phyloP scores from a whole-genome alignment of 208 protist species.

The Trypanosoma rangeli region DNA sequence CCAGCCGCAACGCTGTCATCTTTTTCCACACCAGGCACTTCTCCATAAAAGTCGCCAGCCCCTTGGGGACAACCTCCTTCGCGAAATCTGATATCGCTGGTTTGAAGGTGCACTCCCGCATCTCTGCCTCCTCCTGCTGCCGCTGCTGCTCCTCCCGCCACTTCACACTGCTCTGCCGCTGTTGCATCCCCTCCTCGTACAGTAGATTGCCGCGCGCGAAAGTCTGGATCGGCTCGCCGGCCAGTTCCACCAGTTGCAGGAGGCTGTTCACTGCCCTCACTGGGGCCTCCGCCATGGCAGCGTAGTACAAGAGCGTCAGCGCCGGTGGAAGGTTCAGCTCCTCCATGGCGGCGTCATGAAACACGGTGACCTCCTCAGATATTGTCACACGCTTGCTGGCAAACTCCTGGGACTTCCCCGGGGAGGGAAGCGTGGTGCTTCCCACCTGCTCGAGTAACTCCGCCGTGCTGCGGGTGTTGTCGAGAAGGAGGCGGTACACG shows the following conservation, averaged over 20 bases:
- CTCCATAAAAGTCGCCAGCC: conserved; percentile 52
- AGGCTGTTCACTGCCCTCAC: conserved; percentile 15
- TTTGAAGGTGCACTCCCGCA: conserved; percentile 53
- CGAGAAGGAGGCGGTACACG: conserved; percentile 17
- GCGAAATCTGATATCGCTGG: conserved; percentile 37
- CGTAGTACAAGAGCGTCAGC: conserved; percentile 48
- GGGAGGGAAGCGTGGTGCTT: background rate
- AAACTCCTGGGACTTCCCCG: background rate
- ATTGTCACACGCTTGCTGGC: conserved; percentile 14
- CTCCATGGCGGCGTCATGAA: conserved; percentile 5
- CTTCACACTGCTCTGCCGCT: conserved; percentile 1
- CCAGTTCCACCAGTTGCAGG: conserved; percentile 32
- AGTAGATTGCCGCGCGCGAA: conserved; percentile 27
- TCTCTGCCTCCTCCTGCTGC: conserved; percentile 25
- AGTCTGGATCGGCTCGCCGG: conserved; percentile 23
- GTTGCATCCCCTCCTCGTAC: conserved; percentile 20
- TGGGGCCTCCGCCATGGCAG: conserved; percentile 18
- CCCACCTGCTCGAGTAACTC: conserved; percentile 13
- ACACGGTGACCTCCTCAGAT: conserved; percentile 27
- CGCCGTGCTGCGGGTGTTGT: conserved; percentile 7
- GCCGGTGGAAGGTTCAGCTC: conserved; percentile 44
- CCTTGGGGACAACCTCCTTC: conserved; percentile 35
- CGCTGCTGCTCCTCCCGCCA: conserved; percentile 12
- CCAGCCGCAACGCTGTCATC: conserved; percentile 27
- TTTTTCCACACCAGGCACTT: conserved; percentile 63